Percentiles rank a stretch among this genome's conserved stretches.
phyloP scores from a whole-genome alignment of 345 rosid species.

The Populus deltoides region DNA sequence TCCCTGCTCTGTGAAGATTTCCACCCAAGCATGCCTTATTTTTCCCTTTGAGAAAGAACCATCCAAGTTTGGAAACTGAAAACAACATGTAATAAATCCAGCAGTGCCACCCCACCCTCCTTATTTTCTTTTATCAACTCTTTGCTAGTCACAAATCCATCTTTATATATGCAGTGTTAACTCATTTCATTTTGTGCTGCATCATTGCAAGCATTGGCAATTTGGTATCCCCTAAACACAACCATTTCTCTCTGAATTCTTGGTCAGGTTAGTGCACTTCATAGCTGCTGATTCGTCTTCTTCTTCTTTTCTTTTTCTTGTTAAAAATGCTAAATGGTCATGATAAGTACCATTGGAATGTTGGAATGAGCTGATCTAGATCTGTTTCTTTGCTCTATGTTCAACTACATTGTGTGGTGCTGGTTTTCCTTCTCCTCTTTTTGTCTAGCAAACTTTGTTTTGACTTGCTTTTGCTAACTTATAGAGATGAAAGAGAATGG shows the following conservation, averaged over 20 bases:
- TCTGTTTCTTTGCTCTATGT: conserved; percentile 27
- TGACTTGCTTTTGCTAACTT: conserved; percentile 14
- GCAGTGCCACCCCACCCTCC: conserved; percentile 16
- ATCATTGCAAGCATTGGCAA: not conserved
- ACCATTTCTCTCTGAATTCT: conserved; percentile 35
- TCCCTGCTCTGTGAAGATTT: conserved; percentile 18
- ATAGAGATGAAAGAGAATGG: not conserved
- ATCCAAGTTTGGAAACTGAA: conserved; percentile 10
- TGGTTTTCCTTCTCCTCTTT: not conserved
- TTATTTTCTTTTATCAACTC: not conserved
- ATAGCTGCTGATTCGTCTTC: too few species aligned
- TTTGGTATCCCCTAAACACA: not conserved
- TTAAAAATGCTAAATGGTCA: not conserved
- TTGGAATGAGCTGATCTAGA: conserved; percentile 29
- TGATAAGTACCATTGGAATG: not conserved
- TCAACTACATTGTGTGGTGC: conserved; percentile 22
- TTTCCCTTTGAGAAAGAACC: conserved; percentile 8
- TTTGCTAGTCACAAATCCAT: not conserved
- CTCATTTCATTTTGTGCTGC: conserved; percentile 8
- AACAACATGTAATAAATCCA: not conserved
- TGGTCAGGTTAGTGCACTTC: conserved; percentile 29
- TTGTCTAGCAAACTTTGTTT: not conserved
- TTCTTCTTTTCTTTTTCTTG: not conserved
- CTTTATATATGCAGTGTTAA: conserved; percentile 32
- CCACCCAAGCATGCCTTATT: conserved; percentile 15